These are phyloP conservation scores for Papilionanthe hybrid DNA, from an alignment of 116 monocot genomes.

Conservation along the genomic window DNA sequence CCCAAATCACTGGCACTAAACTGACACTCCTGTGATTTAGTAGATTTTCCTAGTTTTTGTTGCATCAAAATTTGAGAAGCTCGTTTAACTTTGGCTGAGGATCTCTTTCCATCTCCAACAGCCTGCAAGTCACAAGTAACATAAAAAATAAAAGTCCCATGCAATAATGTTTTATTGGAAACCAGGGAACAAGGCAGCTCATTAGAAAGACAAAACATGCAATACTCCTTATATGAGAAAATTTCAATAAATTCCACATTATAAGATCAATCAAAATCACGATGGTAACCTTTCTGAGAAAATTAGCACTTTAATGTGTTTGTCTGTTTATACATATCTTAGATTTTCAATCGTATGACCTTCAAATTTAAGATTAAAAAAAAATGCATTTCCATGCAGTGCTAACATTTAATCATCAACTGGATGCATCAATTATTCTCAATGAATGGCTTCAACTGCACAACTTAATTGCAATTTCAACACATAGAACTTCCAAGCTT, in stretches of 20 bases:
- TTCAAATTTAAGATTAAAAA: too few relatives aligned
- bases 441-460: not conserved
- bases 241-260: not conserved
- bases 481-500: not conserved
- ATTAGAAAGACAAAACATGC: not conserved
- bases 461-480: not conserved
- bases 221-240: not conserved
- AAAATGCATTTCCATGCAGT: too few relatives aligned
- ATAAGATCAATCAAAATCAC: not conserved
- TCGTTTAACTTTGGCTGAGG: constrained; percentile 43
- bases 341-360: too few relatives aligned
- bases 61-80: constrained; percentile 31
- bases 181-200: not conserved
- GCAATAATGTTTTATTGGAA: not conserved
- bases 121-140: constrained; percentile 21
- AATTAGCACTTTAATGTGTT: too few relatives aligned
- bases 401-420: too few relatives aligned
- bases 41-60: constrained; percentile 42
- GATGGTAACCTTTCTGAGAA: too few relatives aligned
- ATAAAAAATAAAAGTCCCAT: not conserved
- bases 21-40: constrained; percentile 41
- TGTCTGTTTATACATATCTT: too few relatives aligned
- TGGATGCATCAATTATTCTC: too few relatives aligned
- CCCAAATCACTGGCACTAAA: constrained; percentile 37
- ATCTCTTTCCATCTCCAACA: constrained; percentile 57